Percentiles rank a stretch among this genome's conserved stretches.
Evolutionary conservation across 192 early-diverging fungal species (phyloP).

Genomic region (Polychytrium aggregatum): DNA sequence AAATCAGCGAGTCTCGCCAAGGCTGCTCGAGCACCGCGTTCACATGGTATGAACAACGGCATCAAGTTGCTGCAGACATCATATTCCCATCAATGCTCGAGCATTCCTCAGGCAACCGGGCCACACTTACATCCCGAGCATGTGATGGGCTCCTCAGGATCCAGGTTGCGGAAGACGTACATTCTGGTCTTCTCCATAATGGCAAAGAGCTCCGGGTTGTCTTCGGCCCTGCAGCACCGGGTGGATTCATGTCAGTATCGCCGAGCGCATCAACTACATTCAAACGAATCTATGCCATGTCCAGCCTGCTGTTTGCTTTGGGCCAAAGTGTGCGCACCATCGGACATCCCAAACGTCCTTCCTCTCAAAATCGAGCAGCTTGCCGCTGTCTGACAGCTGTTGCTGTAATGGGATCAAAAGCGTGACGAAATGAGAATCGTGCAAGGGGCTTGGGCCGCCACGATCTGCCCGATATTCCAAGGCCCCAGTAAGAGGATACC

Average conservation of each 20-base stretch:
- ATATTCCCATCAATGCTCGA: neutral
- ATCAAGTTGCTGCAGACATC: neutral
- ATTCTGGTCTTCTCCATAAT: conserved; percentile 49
- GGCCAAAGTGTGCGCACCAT: conserved; percentile 26
- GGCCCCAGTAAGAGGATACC: no score
- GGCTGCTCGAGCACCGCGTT: neutral
- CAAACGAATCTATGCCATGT: no score
- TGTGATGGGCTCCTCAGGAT: conserved; percentile 44
- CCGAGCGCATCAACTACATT: no score
- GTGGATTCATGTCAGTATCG: no score
- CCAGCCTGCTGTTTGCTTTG: no score
- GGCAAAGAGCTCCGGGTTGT: conserved; percentile 43
- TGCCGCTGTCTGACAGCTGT: conserved; percentile 13
- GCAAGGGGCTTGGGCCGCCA: no score
- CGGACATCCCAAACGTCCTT: conserved; percentile 50
- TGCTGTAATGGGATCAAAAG: no score
- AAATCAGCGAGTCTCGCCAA: neutral
- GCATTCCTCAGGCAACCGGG: neutral
- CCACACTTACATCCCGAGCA: conserved; percentile 34
- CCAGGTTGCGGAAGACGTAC: conserved; percentile 41
- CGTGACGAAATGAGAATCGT: no score
- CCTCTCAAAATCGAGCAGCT: conserved; percentile 37
- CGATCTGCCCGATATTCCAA: no score
- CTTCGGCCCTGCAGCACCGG: conserved; percentile 33
- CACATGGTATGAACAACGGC: neutral